Evolutionary conservation across 2,329 filamentous ascomycete genomes (phyloP), one percentile per base, ranked within the genome.

Genomic region (Colletotrichum paranaense): DNA sequence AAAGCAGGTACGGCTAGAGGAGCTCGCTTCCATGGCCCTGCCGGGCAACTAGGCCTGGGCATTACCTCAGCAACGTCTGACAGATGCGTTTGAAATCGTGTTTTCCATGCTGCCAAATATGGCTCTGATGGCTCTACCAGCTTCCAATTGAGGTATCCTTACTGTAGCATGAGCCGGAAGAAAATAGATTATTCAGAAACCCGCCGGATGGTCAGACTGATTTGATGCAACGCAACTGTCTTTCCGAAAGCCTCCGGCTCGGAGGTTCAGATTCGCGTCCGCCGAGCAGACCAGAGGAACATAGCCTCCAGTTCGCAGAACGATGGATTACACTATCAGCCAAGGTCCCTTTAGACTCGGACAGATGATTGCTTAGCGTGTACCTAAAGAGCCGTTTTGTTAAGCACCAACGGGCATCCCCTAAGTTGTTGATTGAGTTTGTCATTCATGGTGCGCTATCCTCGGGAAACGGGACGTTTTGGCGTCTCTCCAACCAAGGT

Each of bases 41-140:
- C 38, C 52, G 28, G 38, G 58, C 30, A 65, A 52, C 38, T 58
- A 12, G 38, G 53, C 30, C 69, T 60, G 59, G 70, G 67, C 70
- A 73, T 73, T 70, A 73, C 67, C 67, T 70, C 56, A 65, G 70
- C 70, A 70, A 73, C 70, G 60, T 60, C 67, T 62, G 67, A 73
- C 56, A 60, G 35, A 70, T 65, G 60, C 46, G 67, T 70, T 65
- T 60, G 70, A 57, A 73, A 73, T 70, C 70, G 49, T 62, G 66
- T 52, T 70, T 24, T 65, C 30, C 32, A 26, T 28, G 70, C 53
- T 69, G 66, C 70, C 69, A 63, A 68, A 63, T 68, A 63, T 49
- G 69, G 69, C 53, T 55, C 56, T 16, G 19, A 28, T 24, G 28
- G 28, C 32, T 53, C 19, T 62, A 12, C 19, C 62, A 26, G 67